Conservation (phyloP, 495 filamentous ascomycete species). For the Lophiotrema nucula region DNA sequence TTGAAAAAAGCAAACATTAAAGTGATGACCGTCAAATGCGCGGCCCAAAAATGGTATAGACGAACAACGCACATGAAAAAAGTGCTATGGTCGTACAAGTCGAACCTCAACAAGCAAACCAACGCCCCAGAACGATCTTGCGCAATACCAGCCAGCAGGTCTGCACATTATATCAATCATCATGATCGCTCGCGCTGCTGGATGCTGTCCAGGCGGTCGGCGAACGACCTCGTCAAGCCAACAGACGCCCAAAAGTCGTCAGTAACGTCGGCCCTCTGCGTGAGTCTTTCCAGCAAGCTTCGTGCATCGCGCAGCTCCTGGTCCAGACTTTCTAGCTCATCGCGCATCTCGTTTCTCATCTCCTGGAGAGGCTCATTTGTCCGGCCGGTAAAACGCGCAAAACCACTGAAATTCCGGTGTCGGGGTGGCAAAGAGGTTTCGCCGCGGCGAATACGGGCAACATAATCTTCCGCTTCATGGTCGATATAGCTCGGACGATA, state of each 20-base stretch:
- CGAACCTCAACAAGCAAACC: neutral
- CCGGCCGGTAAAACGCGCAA: neutral
- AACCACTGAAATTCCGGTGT: neutral
- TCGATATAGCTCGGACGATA: neutral
- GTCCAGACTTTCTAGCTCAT: conserved; percentile 18
- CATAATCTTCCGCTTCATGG: neutral
- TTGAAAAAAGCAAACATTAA: neutral
- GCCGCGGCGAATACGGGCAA: neutral
- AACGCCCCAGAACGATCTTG: neutral
- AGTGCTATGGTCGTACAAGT: conserved; percentile 18
- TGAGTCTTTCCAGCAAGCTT: conserved; percentile 63
- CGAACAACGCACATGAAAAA: neutral
- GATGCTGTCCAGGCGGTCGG: conserved; percentile 16
- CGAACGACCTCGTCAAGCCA: conserved; percentile 52
- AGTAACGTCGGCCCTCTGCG: conserved; percentile 66
- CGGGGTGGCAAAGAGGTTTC: too few relatives aligned
- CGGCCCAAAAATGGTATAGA: too few relatives aligned
- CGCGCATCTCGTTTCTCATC: neutral
- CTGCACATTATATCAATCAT: conserved; percentile 1
- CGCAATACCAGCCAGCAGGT: conserved; percentile 24
- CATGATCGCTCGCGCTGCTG: conserved; percentile 18
- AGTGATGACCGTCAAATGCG: too few relatives aligned
- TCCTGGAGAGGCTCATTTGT: neutral
- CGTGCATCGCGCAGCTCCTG: conserved; percentile 63
- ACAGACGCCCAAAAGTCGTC: conserved; percentile 76